These are phyloP conservation scores for Saussurea involucrata DNA, from an alignment of 129 eudicot species.

Conservation along the genomic window DNA sequence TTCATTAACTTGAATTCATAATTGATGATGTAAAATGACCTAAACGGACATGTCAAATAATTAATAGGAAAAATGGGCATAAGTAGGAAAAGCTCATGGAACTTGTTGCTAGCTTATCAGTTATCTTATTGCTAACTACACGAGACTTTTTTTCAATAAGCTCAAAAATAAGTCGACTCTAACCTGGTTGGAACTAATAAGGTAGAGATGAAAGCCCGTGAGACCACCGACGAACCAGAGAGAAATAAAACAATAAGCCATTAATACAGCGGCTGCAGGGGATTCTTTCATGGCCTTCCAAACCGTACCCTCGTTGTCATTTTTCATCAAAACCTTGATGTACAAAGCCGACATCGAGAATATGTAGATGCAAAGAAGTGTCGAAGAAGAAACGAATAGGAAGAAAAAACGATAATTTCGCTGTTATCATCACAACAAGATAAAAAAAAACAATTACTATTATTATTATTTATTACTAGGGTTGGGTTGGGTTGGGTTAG, in stretches of 20 bases:
- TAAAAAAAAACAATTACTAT: background rate
- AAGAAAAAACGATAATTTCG: constrained; percentile 95
- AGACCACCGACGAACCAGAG: constrained; percentile 99
- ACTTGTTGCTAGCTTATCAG: background rate
- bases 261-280: constrained; percentile 81
- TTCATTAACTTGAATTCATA: background rate
- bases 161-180: constrained; percentile 8
- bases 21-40: background rate
- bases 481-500: background rate
- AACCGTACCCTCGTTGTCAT: constrained; percentile 59
- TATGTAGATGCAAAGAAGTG: constrained; percentile 84
- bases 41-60: too few species aligned
- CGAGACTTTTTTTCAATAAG: background rate
- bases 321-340: constrained; percentile 79
- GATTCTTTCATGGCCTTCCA: constrained; percentile 96
- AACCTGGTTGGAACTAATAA: constrained; percentile 93
- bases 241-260: constrained; percentile 80
- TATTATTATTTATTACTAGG: background rate
- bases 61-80: background rate
- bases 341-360: constrained; percentile 85
- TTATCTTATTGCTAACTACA: background rate
- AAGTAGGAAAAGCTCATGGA: background rate
- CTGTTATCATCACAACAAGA: constrained; percentile 36
- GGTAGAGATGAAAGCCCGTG: constrained; percentile 88
- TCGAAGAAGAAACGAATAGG: constrained; percentile 74